A percentile compares a stretch with the other conserved stretches of the same genome.
Conservation (phyloP, 2,329 filamentous ascomycete genomes). For the Aspergillus fischeri region DNA sequence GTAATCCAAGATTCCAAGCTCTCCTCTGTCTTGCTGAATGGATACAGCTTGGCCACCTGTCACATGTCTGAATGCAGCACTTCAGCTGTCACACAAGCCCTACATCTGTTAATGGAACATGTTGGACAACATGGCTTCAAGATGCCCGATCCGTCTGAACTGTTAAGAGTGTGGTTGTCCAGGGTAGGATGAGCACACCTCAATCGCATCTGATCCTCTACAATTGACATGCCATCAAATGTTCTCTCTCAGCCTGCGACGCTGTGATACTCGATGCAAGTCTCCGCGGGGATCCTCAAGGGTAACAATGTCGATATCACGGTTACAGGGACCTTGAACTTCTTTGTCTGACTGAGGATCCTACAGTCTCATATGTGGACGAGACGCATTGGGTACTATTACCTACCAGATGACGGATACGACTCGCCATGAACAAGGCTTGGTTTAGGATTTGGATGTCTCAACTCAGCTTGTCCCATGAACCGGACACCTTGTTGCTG, state of each 20-base stretch:
- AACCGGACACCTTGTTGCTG: background rate
- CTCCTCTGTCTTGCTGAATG: background rate
- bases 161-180: background rate
- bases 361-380: conserved; percentile 2
- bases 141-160: background rate
- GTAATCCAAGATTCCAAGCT: background rate
- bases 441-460: background rate
- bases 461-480: background rate
- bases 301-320: background rate
- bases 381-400: background rate
- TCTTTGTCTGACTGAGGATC: background rate
- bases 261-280: background rate
- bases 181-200: background rate
- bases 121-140: background rate
- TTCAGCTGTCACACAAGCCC: background rate
- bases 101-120: background rate
- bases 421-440: background rate
- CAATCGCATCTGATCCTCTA: background rate
- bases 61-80: background rate
- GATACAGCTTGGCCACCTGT: background rate
- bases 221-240: background rate
- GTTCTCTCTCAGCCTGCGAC: background rate
- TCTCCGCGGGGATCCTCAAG: background rate
- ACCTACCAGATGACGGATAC: background rate
- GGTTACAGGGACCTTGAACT: background rate